Evolutionary conservation across 2,329 filamentous ascomycete species (phyloP), one percentile per base, ranked within the genome.

Genomic region (Fusarium sublunatum): DNA sequence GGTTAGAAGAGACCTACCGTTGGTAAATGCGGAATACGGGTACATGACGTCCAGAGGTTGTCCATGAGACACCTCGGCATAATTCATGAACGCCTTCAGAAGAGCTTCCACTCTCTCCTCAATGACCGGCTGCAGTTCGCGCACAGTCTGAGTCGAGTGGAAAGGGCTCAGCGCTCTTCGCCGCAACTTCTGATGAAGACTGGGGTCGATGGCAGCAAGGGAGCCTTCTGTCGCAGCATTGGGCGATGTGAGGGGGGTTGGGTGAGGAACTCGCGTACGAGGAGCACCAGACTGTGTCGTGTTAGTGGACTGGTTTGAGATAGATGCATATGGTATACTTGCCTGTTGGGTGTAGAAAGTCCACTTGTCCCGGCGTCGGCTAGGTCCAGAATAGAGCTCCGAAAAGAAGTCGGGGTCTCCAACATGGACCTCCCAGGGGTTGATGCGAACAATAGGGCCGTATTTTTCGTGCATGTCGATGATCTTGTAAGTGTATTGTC

Each of bases 401-500:
- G 77, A 71, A 56, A 76, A 74, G 64, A 80, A 79, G 44, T 74
- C 73, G 34, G 73, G 73, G 50, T 77, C 71, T 53, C 66, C 67
- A 28, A 79, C 73, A 55, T 80, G 70, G 22, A 81, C 69, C 57
- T 80, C 79, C 68, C 75, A 74, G 2, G 77, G 77, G 54, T 69
- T 76, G 60, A 78, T 78, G 34, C 78, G 75, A 41, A 78, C 68
- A 38, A 79, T 76, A 7, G 73, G 72, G 6, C 79, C 79, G 53
- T 81, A 82, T 61, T 69, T 61, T 42, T 76, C 65, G 64, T 82
- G 80, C 64, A 82, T 66, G 47, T 77, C 70, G 38, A 72, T 65
- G 22, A 82, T 77, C 52, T 79, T 74, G 64, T 74, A 78, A 12
- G 71, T 78, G 57, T 80, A 81, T 64, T 78, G 71, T 2, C 79